These are phyloP conservation scores for Albatrellus sp. DNA, from an alignment of 1,284 basidiomycete genomes.

Conservation along the genomic window DNA sequence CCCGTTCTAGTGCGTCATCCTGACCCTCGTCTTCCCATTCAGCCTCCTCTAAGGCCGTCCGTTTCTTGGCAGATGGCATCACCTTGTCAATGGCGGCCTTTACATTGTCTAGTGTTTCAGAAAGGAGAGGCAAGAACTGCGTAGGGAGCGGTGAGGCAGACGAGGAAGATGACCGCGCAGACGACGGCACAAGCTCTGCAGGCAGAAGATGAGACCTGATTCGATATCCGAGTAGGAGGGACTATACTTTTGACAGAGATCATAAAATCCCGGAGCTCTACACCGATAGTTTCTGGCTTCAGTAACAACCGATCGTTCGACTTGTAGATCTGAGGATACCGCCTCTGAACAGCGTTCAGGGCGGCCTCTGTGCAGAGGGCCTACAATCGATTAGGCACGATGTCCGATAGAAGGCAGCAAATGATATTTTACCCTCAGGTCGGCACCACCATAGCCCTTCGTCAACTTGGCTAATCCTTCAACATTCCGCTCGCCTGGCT, in stretches of 20 bases:
- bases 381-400: constrained; percentile 25
- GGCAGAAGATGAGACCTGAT: constrained; percentile 3
- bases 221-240: constrained; percentile 5
- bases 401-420: not conserved
- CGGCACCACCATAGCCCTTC: constrained; percentile 97
- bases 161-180: constrained; percentile 82
- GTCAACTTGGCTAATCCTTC: constrained; percentile 79
- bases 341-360: constrained; percentile 89
- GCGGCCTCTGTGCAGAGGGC: constrained; percentile 95
- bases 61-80: constrained; percentile 63
- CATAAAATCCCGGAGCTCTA: constrained; percentile 93
- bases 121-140: constrained; percentile 79
- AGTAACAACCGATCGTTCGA: constrained; percentile 79
- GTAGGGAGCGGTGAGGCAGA: constrained; percentile 75
- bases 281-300: constrained; percentile 77
- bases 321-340: constrained; percentile 97
- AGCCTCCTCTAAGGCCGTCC: constrained; percentile 85
- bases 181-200: constrained; percentile 85
- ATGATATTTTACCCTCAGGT: constrained; percentile 63
- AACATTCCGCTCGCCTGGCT: constrained; percentile 42
- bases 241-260: constrained; percentile 87
- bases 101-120: constrained; percentile 55
- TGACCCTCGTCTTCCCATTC: constrained; percentile 76
- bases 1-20: constrained; percentile 67
- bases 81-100: constrained; percentile 60